Base-by-base conservation (phyloP, 352 stramenopile genomes). In the Globisporangium uncinulatum region DNA sequence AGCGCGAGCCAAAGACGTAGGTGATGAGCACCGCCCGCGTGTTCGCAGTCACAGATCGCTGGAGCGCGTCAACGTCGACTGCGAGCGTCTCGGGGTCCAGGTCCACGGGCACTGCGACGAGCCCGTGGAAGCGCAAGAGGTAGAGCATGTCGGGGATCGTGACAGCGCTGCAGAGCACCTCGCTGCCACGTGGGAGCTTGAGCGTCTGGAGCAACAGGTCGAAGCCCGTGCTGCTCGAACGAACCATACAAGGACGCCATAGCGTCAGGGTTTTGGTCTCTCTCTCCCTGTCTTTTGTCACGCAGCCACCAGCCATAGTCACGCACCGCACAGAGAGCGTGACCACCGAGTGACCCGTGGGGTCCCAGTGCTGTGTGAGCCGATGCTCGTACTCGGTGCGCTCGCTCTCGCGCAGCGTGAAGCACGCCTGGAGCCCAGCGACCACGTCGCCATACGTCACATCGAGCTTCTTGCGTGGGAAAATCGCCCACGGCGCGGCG, bases 131-230 rank as follows among this genome's bases (percentile, higher is more conserved):
- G 9, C 70, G 65, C 47, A 92, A 60, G 34, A 92, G 63, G 63
- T 92, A 83, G 47, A 94, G 68, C 85, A 94, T 92, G 60, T 94
- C 85, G 0, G 82, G 80, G 62, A 94, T 94, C 8, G 85, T 94
- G 41, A 94, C 83, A 29, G 85, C 82, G 65, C 75, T 89, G 59
- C 83, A 90, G 17, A 94, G 66, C 46, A 94, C 76, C 56, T 92
- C 75, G 54, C 69, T 87, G 15, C 79, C 80, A 21, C 36, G 43
- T 7, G 82, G 80, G n/a, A 92, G 70, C 54, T 82, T 72, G 29
- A 92, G 73, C 36, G 83, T 87, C 61, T 90, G 76, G 42, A 94
- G 57, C 36, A 94, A 58, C 47, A 92, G 66, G 56, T 94, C 85
- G 61, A 94, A 92, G 1, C 77, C 85, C 43, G 85, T 94, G 11